Conservation (phyloP, 2,329 filamentous ascomycete species). For the Coniochaeta sp. region DNA sequence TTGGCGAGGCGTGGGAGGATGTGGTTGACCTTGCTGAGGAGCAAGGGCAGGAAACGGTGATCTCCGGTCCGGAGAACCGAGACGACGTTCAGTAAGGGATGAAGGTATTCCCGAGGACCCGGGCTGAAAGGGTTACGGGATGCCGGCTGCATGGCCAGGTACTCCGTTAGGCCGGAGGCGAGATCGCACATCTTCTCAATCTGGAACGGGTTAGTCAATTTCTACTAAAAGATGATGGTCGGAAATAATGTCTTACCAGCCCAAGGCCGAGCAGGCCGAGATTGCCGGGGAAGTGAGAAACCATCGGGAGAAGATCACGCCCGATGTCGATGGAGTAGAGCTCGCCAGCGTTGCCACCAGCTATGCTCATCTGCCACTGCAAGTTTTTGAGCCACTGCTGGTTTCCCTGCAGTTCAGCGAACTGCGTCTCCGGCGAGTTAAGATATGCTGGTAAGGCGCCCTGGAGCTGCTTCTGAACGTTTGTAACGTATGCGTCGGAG, state of each 20-base stretch:
- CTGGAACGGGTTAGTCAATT: conserved; percentile 24
- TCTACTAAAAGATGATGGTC: neutral
- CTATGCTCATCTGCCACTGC: conserved; percentile 54
- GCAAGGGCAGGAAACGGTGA: conserved; percentile 67
- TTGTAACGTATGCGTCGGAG: conserved; percentile 46
- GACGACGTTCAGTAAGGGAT: conserved; percentile 60
- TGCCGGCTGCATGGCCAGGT: conserved; percentile 58
- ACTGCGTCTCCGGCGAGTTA: conserved; percentile 43
- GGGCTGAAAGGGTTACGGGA: conserved; percentile 55
- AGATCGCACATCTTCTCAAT: conserved; percentile 78
- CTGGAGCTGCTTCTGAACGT: conserved; percentile 55
- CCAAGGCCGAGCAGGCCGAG: conserved; percentile 71
- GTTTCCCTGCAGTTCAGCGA: conserved; percentile 48
- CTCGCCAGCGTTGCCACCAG: conserved; percentile 44
- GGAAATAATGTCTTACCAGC: conserved; percentile 43
- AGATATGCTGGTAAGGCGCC: conserved; percentile 47
- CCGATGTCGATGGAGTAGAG: conserved; percentile 57
- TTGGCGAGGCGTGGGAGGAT: conserved; percentile 56
- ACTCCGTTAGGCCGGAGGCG: conserved; percentile 65
- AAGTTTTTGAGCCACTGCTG: conserved; percentile 61
- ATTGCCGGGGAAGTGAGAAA: conserved; percentile 63
- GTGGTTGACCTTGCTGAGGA: conserved; percentile 70
- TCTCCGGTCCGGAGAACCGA: conserved; percentile 68
- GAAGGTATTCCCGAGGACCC: conserved; percentile 67
- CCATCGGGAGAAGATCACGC: conserved; percentile 58